Percentiles rank a stretch among this genome's conserved stretches.
phyloP scores from a whole-genome alignment of 768 basidiomycete species.

The Chalciporus piperatus region DNA sequence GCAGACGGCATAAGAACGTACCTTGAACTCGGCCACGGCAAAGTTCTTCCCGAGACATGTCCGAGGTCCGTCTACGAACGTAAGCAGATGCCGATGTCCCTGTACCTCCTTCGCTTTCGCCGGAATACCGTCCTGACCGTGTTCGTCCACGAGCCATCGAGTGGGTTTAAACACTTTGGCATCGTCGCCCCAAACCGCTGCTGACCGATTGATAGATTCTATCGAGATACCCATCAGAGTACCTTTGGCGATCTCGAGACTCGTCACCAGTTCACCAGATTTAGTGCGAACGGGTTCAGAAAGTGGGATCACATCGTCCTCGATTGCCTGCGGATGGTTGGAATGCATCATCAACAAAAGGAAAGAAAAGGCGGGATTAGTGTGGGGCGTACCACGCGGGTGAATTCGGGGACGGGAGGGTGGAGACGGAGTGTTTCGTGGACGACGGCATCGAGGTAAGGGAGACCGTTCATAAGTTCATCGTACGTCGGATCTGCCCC shows the following conservation, averaged over 20 bases:
- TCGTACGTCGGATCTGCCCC: slow-evolving; percentile 52
- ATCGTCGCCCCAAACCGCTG: slow-evolving; percentile 58
- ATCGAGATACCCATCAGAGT: slow-evolving; percentile 44
- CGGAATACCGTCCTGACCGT: slow-evolving; percentile 17
- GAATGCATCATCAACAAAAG: slow-evolving; percentile 6
- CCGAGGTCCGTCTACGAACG: slow-evolving; percentile 48
- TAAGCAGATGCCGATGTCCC: slow-evolving; percentile 48
- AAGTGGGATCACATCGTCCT: slow-evolving; percentile 60
- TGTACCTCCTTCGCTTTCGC: slow-evolving; percentile 35
- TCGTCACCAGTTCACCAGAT: slow-evolving; percentile 37
- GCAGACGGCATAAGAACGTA: not conserved
- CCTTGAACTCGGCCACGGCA: slow-evolving; percentile 40
- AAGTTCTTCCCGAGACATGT: slow-evolving; percentile 49
- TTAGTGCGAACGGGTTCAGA: slow-evolving; percentile 40
- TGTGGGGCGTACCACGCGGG: slow-evolving; percentile 9
- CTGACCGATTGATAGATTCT: slow-evolving; percentile 46
- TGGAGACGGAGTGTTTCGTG: slow-evolving; percentile 45
- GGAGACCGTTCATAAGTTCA: slow-evolving; percentile 45
- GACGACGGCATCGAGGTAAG: slow-evolving; percentile 52
- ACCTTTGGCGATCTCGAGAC: slow-evolving; percentile 45
- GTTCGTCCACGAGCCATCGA: slow-evolving; percentile 49
- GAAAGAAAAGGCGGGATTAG: no score
- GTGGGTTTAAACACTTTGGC: slow-evolving; percentile 58
- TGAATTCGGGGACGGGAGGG: slow-evolving; percentile 31
- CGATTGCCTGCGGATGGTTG: slow-evolving; percentile 32